Conservation (phyloP, 805 yeast species). For the Metschnikowia similis region DNA sequence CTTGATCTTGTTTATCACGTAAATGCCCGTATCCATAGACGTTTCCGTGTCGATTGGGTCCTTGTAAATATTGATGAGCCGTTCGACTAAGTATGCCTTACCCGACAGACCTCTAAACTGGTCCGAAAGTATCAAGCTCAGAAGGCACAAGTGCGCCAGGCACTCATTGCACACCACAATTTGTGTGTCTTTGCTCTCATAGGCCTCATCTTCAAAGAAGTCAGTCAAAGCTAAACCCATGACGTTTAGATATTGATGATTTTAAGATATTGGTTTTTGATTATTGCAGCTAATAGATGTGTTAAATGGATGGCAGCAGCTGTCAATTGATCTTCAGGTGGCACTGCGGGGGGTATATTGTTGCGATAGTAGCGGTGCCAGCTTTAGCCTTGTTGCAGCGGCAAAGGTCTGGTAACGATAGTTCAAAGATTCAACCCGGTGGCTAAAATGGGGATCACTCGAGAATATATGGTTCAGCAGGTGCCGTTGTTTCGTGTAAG, state of each 20-base stretch:
- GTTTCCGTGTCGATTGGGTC: conserved; percentile 29
- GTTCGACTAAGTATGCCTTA: conserved; percentile 39
- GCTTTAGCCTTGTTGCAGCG: neutral
- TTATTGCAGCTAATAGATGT: neutral
- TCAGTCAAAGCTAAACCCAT: conserved; percentile 41
- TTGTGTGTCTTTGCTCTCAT: conserved; percentile 34
- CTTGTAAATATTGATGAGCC: conserved; percentile 30
- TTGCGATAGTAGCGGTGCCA: neutral
- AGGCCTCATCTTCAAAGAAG: conserved; percentile 34
- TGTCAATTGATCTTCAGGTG: no score
- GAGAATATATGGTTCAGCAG: neutral
- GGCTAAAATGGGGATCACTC: neutral
- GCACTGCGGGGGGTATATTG: no score
- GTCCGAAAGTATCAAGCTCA: conserved; percentile 33
- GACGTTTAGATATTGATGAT: neutral
- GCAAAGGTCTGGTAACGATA: neutral
- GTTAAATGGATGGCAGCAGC: neutral
- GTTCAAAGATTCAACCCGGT: neutral
- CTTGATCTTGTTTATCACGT: conserved; percentile 31
- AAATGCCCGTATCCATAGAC: conserved; percentile 38
- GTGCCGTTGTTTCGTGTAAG: neutral
- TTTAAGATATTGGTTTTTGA: neutral
- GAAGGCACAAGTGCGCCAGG: conserved; percentile 38
- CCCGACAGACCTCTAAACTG: conserved; percentile 39
- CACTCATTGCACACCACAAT: conserved; percentile 40